These are phyloP conservation scores for Chloromonas sp. DNA, from an alignment of 163 green algal species.

Conservation along the genomic window DNA sequence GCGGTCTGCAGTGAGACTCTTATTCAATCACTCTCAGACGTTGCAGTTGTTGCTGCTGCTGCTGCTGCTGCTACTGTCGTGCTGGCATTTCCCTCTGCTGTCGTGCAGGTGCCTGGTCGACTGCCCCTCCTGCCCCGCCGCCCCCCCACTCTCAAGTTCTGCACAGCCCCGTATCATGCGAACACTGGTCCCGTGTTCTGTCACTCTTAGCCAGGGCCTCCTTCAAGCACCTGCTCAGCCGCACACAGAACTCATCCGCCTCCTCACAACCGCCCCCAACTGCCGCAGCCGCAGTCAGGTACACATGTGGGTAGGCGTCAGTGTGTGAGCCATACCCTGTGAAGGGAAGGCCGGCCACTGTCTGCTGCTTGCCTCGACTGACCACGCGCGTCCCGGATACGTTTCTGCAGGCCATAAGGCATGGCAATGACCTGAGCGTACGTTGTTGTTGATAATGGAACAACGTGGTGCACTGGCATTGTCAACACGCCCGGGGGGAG, in stretches of 20 bases:
- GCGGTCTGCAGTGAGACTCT: too few relatives aligned
- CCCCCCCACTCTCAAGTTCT: neutral
- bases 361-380: slow-evolving; percentile 44
- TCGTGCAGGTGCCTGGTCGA: too few relatives aligned
- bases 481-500: too few relatives aligned
- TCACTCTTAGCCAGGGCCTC: slow-evolving; percentile 19
- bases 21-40: too few relatives aligned
- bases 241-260: slow-evolving; percentile 63
- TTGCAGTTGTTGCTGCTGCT: too few relatives aligned
- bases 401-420: slow-evolving; percentile 21
- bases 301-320: slow-evolving; percentile 47
- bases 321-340: slow-evolving; percentile 69
- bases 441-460: too few relatives aligned
- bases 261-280: slow-evolving; percentile 65
- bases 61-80: too few relatives aligned
- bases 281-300: slow-evolving; percentile 78
- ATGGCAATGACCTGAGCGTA: too few relatives aligned
- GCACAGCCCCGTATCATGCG: neutral
- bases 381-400: slow-evolving; percentile 84
- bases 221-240: slow-evolving; percentile 39
- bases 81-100: too few relatives aligned
- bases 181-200: neutral
- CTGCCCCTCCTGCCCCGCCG: too few relatives aligned
- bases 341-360: slow-evolving; percentile 68
- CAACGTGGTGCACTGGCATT: too few relatives aligned